A percentile compares a stretch with the other conserved stretches of the same genome.
Conservation (phyloP, 257 asterid genomes). For the Solanum bukasovii region DNA sequence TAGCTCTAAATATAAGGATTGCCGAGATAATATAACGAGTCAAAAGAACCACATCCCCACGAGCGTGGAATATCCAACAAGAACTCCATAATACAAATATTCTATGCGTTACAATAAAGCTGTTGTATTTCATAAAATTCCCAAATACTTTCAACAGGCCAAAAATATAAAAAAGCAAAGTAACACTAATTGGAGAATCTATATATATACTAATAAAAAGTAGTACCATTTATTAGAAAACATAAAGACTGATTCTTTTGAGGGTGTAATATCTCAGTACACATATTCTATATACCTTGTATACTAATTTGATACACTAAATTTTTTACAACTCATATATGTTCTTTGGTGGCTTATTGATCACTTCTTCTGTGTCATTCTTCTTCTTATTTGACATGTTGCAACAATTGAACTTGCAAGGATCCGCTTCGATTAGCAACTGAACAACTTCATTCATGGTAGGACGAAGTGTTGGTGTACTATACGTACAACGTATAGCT, state of each 20-base stretch:
- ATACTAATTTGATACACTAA: neutral
- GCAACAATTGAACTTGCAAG: conserved; percentile 2
- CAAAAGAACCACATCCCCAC: neutral
- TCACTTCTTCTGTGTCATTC: neutral
- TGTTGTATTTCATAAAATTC: conserved; percentile 9
- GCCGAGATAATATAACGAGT: neutral
- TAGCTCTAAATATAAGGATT: neutral
- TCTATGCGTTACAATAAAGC: conserved; percentile 31
- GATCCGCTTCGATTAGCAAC: conserved; percentile 35
- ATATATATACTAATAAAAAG: neutral
- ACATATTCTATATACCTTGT: conserved; percentile 6
- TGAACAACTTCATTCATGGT: conserved; percentile 80
- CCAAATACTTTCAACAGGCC: conserved; percentile 23
- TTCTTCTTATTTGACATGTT: conserved; percentile 1
- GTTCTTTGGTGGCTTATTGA: conserved; percentile 23
- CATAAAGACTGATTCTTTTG: neutral
- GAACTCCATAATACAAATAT: conserved; percentile 6
- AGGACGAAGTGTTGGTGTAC: conserved; percentile 57
- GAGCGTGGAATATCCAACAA: neutral
- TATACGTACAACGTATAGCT: conserved; percentile 77
- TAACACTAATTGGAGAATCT: conserved; percentile 6
- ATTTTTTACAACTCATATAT: neutral
- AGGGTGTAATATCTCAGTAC: neutral
- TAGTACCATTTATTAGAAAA: conserved; percentile 1
- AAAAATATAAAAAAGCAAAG: conserved; percentile 8